phyloP scores from a whole-genome alignment of 192 early-diverging fungal genomes.

The Podila clonocystis region DNA sequence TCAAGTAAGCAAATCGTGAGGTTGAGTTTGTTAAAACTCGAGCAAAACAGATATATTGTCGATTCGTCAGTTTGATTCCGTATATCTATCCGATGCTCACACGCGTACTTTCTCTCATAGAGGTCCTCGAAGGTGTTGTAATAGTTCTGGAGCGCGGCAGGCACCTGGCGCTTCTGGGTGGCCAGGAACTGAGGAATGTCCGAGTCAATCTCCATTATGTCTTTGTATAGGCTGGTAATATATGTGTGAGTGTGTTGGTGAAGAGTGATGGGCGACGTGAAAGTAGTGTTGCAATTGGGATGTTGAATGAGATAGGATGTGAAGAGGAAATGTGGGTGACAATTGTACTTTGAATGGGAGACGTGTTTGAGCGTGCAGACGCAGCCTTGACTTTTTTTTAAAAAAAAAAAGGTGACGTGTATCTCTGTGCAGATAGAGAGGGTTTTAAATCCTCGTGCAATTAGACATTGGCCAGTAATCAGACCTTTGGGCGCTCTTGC shows the following conservation, averaged over 20 bases:
- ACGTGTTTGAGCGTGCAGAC: constrained; percentile 4
- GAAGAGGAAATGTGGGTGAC: not conserved
- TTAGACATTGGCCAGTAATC: not conserved
- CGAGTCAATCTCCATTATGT: constrained; percentile 77
- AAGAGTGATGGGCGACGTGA: not conserved
- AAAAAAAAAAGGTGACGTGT: constrained; percentile 10
- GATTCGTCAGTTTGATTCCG: no score
- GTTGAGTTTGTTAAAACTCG: no score
- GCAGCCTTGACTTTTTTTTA: not conserved
- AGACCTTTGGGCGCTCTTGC: not conserved
- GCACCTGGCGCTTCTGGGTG: constrained; percentile 71
- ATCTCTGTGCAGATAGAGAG: constrained; percentile 12
- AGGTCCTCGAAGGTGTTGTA: constrained; percentile 90
- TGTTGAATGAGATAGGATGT: not conserved
- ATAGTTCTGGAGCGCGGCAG: constrained; percentile 76
- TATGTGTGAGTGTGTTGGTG: not conserved
- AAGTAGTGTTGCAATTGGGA: not conserved
- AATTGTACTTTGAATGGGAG: not conserved
- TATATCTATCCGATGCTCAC: no score
- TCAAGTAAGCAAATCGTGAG: not conserved
- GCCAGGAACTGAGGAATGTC: constrained; percentile 79
- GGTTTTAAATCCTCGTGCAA: not conserved
- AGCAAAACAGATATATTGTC: no score
- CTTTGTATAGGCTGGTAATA: not conserved
- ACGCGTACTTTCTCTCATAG: constrained; percentile 90